Percentiles rank a stretch among this genome's conserved stretches.
phyloP scores from a whole-genome alignment of 2,329 filamentous ascomycete species.

The Trichoderma afroharzianum region DNA sequence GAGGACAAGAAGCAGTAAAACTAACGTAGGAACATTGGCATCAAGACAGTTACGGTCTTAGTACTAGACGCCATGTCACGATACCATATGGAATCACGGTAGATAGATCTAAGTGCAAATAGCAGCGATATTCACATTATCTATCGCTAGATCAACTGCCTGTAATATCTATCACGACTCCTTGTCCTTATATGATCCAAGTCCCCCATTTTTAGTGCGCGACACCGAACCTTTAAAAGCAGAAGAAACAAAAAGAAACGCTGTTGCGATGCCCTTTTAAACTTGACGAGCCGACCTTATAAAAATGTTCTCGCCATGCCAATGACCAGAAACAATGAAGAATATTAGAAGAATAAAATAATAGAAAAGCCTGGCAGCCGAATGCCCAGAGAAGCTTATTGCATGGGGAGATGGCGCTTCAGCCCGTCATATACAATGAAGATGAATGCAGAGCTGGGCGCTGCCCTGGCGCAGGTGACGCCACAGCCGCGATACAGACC shows the following conservation, averaged over 20 bases:
- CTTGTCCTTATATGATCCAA: slow-evolving; percentile 6
- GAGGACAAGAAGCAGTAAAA: slow-evolving; percentile 19
- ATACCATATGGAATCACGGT: not conserved
- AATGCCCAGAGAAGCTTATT: slow-evolving; percentile 24
- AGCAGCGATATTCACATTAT: not conserved
- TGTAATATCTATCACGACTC: slow-evolving; percentile 6
- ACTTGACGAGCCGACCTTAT: not conserved
- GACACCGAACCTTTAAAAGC: not conserved
- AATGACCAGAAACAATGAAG: slow-evolving; percentile 13
- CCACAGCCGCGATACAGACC: slow-evolving; percentile 93
- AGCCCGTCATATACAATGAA: slow-evolving; percentile 92
- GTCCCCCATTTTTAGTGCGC: not conserved
- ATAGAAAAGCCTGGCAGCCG: not conserved
- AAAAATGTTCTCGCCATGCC: not conserved
- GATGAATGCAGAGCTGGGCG: slow-evolving; percentile 96
- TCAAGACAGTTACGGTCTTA: not conserved
- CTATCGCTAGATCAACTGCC: not conserved
- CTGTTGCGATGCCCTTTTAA: not conserved
- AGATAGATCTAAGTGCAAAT: not conserved
- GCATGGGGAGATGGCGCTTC: slow-evolving; percentile 62
- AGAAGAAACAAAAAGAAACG: not conserved
- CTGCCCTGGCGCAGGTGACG: slow-evolving; percentile 82
- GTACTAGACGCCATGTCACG: no score
- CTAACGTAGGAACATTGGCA: not conserved
- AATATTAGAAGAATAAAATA: slow-evolving; percentile 19